Base-by-base conservation (phyloP, 768 basidiomycete species). In the Rhodotorula babjevae region DNA sequence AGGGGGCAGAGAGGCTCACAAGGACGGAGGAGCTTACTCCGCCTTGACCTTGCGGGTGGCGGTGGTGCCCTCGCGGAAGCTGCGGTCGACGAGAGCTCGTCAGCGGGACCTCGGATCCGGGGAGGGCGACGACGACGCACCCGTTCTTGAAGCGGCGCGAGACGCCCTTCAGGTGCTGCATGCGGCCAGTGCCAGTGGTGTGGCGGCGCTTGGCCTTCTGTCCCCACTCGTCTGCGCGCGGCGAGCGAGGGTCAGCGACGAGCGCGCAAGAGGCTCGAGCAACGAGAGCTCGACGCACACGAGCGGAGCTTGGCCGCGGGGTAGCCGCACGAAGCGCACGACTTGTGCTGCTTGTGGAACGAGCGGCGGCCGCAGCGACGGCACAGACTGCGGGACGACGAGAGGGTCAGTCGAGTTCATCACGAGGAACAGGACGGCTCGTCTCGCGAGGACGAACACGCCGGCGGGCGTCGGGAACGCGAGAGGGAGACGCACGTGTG, bases 161-260 rank as follows among this genome's bases (percentile, higher is more conserved):
- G 56, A 98, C 95, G 65, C 85, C 82, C 86, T 93, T 96, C 83
- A 98, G 86, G 87, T 93, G 88, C 72, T 85, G 84, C 93, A 96
- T 96, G 80, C 94, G 87, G 77, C 95, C 95, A 76, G 95, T 94
- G 71, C 96, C 96, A 71, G 96, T 97, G 61, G 95, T 98, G 89
- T 95, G 96, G 88, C 95, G 90, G 84, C 96, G 90, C 88, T 98
- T 97, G 66, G 96, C 96, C 87, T 99, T 99, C 82, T 88, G 86
- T 77, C 93, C 93, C 96, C 96, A 98, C 84, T 97, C 90, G 83
- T 88, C 75, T 76, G 69, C 56, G 69, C 56, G 21, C 10, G 23
- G 18, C 12, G 44, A 46, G 44, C 6, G 44, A 14, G 9, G 33
- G 3, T 15, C 29, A 29, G 19, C 36, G n/a, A 49, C 21, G 21